Evolutionary conservation across 2,329 filamentous ascomycete species (phyloP), one percentile per base, ranked within the genome.

Genomic region (Aspergillus unguis): DNA sequence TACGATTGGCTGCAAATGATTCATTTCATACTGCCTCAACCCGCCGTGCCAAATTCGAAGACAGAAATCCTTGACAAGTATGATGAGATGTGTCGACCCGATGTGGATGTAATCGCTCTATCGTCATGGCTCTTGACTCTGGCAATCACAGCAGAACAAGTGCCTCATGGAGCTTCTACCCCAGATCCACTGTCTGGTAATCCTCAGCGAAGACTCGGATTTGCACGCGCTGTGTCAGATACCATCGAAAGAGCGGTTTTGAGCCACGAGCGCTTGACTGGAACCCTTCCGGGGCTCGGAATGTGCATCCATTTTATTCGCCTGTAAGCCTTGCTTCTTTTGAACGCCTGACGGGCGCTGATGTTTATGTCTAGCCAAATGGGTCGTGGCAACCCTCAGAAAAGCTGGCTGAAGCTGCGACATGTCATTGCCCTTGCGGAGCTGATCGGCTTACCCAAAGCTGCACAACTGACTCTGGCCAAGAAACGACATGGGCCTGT

Each of bases 381-480:
- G 17, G 64, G 67, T 6, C 63, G 62, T 27, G 70, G 69, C 2
- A 67, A 66, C 31, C 62, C 73, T 23, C 63, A 66, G 41, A 68
- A 66, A 27, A 60, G 65, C 26, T 75, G 71, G 71, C 56, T 74
- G 25, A 61, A 59, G 25, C 49, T 74, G 17, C 71, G 71, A n/a
- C 65, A 70, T 37, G 58, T 67, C 23, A 66, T 72, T 27, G 66
- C 71, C 3, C 58, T 74, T 26, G 70, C 70, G 40, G 70, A 74
- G 56, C 55, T 74, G 2, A 69, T 72, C 42, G 71, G 71, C 2
- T 55, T 74, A 4, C 69, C 69, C 9, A 58, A 52, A n/a, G 27
- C 50, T 4, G 50, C 7, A 23, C 50, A 53, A 26, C n/a, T 48
- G 5, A 32, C 44, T 6, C 53, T 31, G 0, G 5, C 42, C 9